Conservation (phyloP, 306 rosid genomes). For the Malus sylvestris region DNA sequence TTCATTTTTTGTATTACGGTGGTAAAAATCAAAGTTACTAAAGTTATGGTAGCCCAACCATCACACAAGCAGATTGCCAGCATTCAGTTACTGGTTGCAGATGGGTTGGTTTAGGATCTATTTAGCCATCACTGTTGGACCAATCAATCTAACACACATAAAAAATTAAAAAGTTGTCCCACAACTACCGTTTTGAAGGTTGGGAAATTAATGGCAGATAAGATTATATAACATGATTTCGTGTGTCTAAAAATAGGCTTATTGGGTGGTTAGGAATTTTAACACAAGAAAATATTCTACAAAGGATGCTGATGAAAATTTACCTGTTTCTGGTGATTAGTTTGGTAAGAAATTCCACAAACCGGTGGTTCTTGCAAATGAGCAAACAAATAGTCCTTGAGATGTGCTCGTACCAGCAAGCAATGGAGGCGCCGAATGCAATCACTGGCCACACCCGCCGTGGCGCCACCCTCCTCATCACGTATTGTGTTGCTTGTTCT, state of each 20-base stretch:
- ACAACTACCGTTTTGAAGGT: background rate
- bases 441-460: slow-evolving; percentile 88
- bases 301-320: background rate
- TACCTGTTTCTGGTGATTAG: slow-evolving; percentile 82
- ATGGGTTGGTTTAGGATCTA: background rate
- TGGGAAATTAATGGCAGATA: background rate
- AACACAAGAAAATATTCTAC: background rate
- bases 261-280: background rate
- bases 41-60: slow-evolving; percentile 1
- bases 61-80: background rate
- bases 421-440: slow-evolving; percentile 65
- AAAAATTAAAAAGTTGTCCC: background rate
- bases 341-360: slow-evolving; percentile 72
- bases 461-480: slow-evolving; percentile 82
- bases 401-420: slow-evolving; percentile 94
- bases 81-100: background rate
- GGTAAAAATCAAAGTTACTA: background rate
- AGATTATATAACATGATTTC: background rate
- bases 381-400: slow-evolving; percentile 69
- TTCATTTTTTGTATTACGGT: background rate
- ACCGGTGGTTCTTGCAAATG: slow-evolving; percentile 85
- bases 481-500: slow-evolving; percentile 57
- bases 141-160: background rate
- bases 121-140: background rate
- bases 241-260: background rate